phyloP scores from a whole-genome alignment of 768 basidiomycete genomes.

The Boletus rubropictus region DNA sequence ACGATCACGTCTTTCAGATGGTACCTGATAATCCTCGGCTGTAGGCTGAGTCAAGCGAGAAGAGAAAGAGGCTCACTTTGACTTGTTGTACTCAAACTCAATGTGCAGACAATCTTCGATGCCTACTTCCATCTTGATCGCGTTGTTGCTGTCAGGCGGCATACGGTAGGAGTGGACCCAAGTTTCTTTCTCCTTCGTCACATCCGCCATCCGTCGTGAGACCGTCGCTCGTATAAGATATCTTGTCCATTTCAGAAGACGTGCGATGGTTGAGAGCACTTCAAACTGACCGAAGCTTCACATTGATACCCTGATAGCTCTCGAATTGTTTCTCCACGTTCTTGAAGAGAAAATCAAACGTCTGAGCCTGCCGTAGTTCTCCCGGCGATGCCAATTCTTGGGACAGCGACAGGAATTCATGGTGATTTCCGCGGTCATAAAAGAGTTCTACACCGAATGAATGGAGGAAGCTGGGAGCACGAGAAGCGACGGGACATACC shows the following conservation, averaged over 20 bases:
- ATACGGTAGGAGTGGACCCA: constrained; percentile 99
- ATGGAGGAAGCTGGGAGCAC: not conserved
- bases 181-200: constrained; percentile 85
- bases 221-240: constrained; percentile 92
- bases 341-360: constrained; percentile 96
- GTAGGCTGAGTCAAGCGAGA: not conserved
- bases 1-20: constrained; percentile 99
- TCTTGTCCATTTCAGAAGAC: constrained; percentile 37
- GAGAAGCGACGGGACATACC: constrained; percentile 46
- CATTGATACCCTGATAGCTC: constrained; percentile 96
- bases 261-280: not conserved
- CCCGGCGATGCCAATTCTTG: constrained; percentile 96
- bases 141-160: constrained; percentile 97
- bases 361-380: constrained; percentile 94
- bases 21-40: constrained; percentile 52
- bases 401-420: constrained; percentile 93
- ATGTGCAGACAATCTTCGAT: constrained; percentile 99
- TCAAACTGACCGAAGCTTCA: constrained; percentile 77
- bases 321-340: constrained; percentile 99
- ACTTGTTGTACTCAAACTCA: constrained; percentile 99
- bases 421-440: constrained; percentile 96
- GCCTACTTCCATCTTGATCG: constrained; percentile 99
- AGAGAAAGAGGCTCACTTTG: constrained; percentile 59
- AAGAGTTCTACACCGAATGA: constrained; percentile 55
- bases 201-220: constrained; percentile 88